A percentile compares a stretch with the other conserved stretches of the same genome.
Conservation (phyloP, 768 basidiomycete genomes). For the Candolleomyces eurysporus region DNA sequence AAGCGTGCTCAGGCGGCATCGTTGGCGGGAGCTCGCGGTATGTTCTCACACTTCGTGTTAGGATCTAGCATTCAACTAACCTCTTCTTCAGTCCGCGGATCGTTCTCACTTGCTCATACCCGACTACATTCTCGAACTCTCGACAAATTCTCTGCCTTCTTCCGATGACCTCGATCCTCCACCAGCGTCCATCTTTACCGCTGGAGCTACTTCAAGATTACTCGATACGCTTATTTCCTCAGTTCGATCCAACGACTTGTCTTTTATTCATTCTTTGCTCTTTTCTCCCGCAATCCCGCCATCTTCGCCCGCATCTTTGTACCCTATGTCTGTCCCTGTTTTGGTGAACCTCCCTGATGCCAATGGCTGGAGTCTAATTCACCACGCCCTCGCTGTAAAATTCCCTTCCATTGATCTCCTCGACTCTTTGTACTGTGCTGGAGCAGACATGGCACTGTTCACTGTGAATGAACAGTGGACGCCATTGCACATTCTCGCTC, state of each 20-base stretch:
- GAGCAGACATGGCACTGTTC: slow-evolving; percentile 72
- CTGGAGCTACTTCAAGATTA: slow-evolving; percentile 37
- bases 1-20: slow-evolving; percentile 54
- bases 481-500: slow-evolving; percentile 65
- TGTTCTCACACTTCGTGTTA: slow-evolving; percentile 15
- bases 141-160: slow-evolving; percentile 35
- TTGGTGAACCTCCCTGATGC: slow-evolving; percentile 70
- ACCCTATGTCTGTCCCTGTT: slow-evolving; percentile 45
- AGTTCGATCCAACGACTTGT: slow-evolving; percentile 46
- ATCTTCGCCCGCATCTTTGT: slow-evolving; percentile 38
- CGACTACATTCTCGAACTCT: slow-evolving; percentile 36
- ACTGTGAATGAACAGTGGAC: slow-evolving; percentile 63
- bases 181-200: slow-evolving; percentile 39
- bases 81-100: slow-evolving; percentile 34
- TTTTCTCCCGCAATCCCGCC: slow-evolving; percentile 44
- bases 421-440: slow-evolving; percentile 72
- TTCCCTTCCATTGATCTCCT: slow-evolving; percentile 60
- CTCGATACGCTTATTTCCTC: slow-evolving; percentile 56
- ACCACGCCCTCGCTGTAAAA: slow-evolving; percentile 53
- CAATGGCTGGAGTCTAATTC: slow-evolving; percentile 71
- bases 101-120: slow-evolving; percentile 32
- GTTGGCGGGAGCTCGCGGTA: slow-evolving; percentile 62
- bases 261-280: slow-evolving; percentile 52
- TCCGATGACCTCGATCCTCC: slow-evolving; percentile 39
- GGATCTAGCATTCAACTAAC: slow-evolving; percentile 10